A percentile compares a stretch with the other conserved stretches of the same genome.
Evolutionary conservation across 2,329 filamentous ascomycete genomes (phyloP).

Genomic region (Chaetomiaceae sp.): DNA sequence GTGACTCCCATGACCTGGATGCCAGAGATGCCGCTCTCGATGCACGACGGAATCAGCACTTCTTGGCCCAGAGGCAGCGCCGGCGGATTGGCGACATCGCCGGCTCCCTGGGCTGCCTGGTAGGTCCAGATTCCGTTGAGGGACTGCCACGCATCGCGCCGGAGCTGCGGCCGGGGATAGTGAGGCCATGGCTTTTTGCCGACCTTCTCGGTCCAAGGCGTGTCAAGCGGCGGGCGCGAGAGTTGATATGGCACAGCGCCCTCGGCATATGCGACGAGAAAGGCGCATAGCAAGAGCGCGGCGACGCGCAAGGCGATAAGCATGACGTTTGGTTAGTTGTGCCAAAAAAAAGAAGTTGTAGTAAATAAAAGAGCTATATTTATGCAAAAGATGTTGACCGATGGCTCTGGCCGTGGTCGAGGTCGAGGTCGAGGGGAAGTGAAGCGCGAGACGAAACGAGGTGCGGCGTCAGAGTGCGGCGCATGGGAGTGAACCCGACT

Average conservation of each 20-base stretch:
- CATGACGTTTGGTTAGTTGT: neutral
- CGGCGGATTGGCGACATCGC: slow-evolving; percentile 24
- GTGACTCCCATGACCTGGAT: slow-evolving; percentile 40
- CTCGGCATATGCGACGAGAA: neutral
- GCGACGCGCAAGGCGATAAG: neutral
- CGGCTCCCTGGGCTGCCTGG: slow-evolving; percentile 31
- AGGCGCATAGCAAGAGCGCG: neutral
- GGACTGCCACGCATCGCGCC: slow-evolving; percentile 50
- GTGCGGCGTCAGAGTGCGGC: no score
- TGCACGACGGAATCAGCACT: slow-evolving; percentile 33
- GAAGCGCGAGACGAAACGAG: no score
- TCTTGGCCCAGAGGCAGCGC: slow-evolving; percentile 34
- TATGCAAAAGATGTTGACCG: no score
- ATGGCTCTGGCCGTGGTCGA: no score
- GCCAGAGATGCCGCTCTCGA: slow-evolving; percentile 40
- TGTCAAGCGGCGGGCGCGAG: slow-evolving; percentile 43
- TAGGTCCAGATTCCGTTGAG: slow-evolving; percentile 58
- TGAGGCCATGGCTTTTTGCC: slow-evolving; percentile 54
- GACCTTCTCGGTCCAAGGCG: slow-evolving; percentile 49
- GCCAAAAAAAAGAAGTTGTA: no score
- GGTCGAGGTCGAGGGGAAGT: no score
- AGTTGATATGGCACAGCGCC: slow-evolving; percentile 33
- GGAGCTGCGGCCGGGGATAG: slow-evolving; percentile 54
- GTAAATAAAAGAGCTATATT: no score
- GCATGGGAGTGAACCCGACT: no score